Evolutionary conservation across 2,329 filamentous ascomycete species (phyloP).

Genomic region (Epichloe sibirici): DNA sequence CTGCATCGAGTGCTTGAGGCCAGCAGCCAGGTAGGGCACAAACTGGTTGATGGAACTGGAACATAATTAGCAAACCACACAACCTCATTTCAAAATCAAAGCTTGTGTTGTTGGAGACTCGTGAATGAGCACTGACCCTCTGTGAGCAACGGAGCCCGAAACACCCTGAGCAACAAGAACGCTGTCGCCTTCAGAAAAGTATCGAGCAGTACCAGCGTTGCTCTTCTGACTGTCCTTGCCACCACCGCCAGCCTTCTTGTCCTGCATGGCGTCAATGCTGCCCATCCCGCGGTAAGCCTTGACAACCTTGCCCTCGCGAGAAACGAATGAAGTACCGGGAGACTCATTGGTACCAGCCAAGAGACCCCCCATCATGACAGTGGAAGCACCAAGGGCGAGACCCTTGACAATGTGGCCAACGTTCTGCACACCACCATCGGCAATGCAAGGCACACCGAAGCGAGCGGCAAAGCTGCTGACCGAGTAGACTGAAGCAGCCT

Average conservation of each 20-base stretch:
- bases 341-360: constrained; percentile 96
- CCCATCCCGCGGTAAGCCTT: constrained; percentile 99
- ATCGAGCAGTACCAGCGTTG: constrained; percentile 92
- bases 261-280: constrained; percentile 97
- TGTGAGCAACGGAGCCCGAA: constrained; percentile 70
- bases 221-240: constrained; percentile 61
- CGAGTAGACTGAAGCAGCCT: constrained; percentile 84
- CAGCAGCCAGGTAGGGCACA: constrained; percentile 86
- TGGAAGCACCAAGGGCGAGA: constrained; percentile 83
- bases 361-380: constrained; percentile 99
- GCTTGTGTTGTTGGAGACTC: neutral
- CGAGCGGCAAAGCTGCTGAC: constrained; percentile 80
- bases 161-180: constrained; percentile 95
- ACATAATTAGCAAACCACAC: constrained; percentile 18
- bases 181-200: constrained; percentile 95
- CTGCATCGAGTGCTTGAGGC: constrained; percentile 94
- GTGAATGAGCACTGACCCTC: constrained; percentile 37
- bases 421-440: constrained; percentile 95
- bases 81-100: neutral
- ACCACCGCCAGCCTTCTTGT: constrained; percentile 81
- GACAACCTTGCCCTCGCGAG: constrained; percentile 91
- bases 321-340: constrained; percentile 92
- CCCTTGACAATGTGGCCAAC: constrained; percentile 99
- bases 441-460: constrained; percentile 96
- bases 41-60: constrained; percentile 77